phyloP scores from a whole-genome alignment of 176 grass and related monocot species.

The Hsuehochloa calcarea region DNA sequence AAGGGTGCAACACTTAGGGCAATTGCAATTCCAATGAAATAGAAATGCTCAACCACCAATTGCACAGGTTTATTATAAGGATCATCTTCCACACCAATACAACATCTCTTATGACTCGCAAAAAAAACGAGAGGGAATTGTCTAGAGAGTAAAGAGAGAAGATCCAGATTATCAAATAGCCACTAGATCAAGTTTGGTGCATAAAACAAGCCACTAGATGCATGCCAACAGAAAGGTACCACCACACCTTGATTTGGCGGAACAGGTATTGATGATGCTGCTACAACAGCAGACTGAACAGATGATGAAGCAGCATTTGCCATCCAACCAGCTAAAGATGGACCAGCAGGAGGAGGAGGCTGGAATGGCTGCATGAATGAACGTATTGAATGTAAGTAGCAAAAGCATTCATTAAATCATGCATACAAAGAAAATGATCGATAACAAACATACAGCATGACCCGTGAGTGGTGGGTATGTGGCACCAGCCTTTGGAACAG shows the following conservation, averaged over 20 bases:
- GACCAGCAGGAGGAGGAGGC: constrained; percentile 63
- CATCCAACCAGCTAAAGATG: constrained; percentile 97
- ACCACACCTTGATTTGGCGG: constrained; percentile 74
- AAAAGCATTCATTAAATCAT: constrained; percentile 25
- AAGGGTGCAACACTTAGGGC: background rate
- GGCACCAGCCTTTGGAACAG: constrained; percentile 76
- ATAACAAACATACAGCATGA: constrained; percentile 61
- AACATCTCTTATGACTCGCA: background rate
- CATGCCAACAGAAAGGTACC: background rate
- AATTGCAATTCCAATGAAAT: constrained; percentile 18
- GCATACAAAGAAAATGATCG: constrained; percentile 10
- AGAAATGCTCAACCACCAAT: background rate
- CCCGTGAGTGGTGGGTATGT: constrained; percentile 64
- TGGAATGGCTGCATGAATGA: constrained; percentile 63
- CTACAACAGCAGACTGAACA: constrained; percentile 76
- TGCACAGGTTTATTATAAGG: background rate
- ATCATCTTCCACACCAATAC: background rate
- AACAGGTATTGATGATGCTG: constrained; percentile 72
- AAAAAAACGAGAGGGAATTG: background rate
- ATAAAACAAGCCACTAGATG: constrained; percentile 18
- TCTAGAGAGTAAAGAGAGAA: background rate
- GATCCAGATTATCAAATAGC: constrained; percentile 1
- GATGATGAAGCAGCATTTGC: constrained; percentile 66
- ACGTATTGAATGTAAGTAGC: constrained; percentile 21
- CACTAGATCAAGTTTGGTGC: background rate